Conservation (phyloP, 768 basidiomycete species). For the Auricularia cornea region DNA sequence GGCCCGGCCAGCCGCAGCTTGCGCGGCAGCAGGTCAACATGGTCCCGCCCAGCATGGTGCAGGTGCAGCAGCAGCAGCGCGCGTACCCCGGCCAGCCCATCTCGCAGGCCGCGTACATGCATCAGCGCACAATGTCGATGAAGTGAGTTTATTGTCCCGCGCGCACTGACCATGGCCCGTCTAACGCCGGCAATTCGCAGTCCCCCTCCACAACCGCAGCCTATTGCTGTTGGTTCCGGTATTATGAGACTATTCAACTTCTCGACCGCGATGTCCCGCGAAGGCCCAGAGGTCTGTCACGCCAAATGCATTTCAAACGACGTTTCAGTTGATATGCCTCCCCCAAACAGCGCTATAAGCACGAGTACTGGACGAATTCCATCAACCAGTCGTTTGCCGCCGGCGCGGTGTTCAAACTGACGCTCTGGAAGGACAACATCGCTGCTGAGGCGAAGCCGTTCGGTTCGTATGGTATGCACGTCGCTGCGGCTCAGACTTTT, state of each 20-base stretch:
- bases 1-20: neutral
- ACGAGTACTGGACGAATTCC: conserved; percentile 51
- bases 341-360: conserved; percentile 9
- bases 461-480: conserved; percentile 39
- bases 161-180: conserved; percentile 10
- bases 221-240: conserved; percentile 42
- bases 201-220: neutral
- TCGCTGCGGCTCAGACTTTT: neutral
- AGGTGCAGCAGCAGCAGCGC: conserved; percentile 2
- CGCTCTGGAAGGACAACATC: conserved; percentile 82
- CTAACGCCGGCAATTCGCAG: neutral
- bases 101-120: too few relatives aligned
- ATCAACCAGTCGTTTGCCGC: conserved; percentile 65
- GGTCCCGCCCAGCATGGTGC: neutral
- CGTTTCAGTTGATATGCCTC: neutral
- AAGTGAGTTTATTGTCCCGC: conserved; percentile 31
- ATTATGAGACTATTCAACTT: conserved; percentile 59
- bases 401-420: conserved; percentile 66
- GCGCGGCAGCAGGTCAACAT: neutral
- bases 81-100: neutral
- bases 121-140: conserved; percentile 4
- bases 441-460: conserved; percentile 75
- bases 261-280: conserved; percentile 53
- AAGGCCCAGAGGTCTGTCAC: conserved; percentile 38
- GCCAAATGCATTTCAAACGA: neutral